phyloP scores from a whole-genome alignment of 2,329 filamentous ascomycete genomes.

The Eutypa lata region DNA sequence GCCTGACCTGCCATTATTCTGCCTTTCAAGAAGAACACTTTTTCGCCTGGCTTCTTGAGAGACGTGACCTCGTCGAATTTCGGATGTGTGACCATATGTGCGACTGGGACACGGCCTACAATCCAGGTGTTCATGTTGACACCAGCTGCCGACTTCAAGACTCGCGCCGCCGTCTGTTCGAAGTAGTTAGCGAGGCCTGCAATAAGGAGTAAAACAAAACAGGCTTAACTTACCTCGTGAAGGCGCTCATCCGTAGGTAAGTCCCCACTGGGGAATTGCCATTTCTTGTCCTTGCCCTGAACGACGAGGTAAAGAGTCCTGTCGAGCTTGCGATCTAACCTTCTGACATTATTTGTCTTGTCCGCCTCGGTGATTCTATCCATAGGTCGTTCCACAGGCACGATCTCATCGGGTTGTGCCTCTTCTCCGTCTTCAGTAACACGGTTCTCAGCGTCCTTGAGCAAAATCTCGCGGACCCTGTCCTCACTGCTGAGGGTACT shows the following conservation, averaged over 20 bases:
- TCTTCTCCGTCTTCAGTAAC: slow-evolving; percentile 60
- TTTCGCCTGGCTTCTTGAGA: slow-evolving; percentile 59
- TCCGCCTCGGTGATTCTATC: slow-evolving; percentile 77
- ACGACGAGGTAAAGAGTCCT: slow-evolving; percentile 87
- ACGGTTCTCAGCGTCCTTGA: slow-evolving; percentile 70
- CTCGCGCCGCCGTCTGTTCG: slow-evolving; percentile 73
- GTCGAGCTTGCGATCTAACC: slow-evolving; percentile 76
- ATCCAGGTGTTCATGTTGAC: slow-evolving; percentile 99
- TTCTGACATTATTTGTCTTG: slow-evolving; percentile 66
- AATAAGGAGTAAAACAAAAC: slow-evolving; percentile 13
- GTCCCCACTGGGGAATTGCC: slow-evolving; percentile 77
- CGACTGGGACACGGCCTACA: slow-evolving; percentile 84
- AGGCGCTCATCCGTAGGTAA: slow-evolving; percentile 72
- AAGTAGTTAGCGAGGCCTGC: not conserved
- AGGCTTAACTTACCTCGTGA: slow-evolving; percentile 64
- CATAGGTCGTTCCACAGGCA: slow-evolving; percentile 68
- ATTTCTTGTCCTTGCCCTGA: slow-evolving; percentile 65
- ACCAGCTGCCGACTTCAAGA: slow-evolving; percentile 74
- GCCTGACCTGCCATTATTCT: slow-evolving; percentile 97
- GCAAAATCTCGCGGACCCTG: slow-evolving; percentile 62
- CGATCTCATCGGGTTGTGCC: slow-evolving; percentile 55
- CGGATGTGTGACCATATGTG: slow-evolving; percentile 65
- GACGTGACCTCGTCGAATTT: slow-evolving; percentile 40
- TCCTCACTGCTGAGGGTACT: slow-evolving; percentile 64
- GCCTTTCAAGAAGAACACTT: slow-evolving; percentile 94